phyloP scores from a whole-genome alignment of 768 basidiomycete genomes.

The Serendipita indica region DNA sequence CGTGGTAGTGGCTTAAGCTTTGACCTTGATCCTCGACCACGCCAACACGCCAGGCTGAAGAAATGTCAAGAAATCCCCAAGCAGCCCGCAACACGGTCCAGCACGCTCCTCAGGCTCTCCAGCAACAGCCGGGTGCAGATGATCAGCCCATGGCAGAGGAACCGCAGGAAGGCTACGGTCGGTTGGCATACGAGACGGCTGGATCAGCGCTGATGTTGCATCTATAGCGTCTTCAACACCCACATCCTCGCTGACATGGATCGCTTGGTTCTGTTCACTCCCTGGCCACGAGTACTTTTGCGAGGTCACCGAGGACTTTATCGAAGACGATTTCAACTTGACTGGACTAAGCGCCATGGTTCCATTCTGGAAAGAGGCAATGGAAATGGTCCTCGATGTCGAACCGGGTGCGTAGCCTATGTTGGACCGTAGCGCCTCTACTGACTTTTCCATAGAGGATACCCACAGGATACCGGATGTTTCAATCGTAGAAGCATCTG shows the following conservation, averaged over 20 bases:
- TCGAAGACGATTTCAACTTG: constrained; percentile 98
- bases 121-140: neutral
- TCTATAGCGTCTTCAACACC: constrained; percentile 69
- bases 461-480: constrained; percentile 94
- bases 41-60: neutral
- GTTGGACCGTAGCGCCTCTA: neutral
- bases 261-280: constrained; percentile 89
- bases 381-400: constrained; percentile 99
- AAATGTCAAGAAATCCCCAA: neutral
- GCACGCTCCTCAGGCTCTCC: neutral
- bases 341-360: constrained; percentile 93
- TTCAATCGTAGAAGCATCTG: constrained; percentile 93
- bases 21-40: neutral
- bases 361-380: constrained; percentile 99
- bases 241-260: constrained; percentile 87
- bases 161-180: constrained; percentile 1
- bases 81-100: neutral
- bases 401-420: constrained; percentile 93
- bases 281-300: constrained; percentile 97
- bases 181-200: neutral
- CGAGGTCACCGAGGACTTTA: constrained; percentile 96
- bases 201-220: neutral
- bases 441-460: constrained; percentile 40
- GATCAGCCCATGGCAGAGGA: constrained; percentile 6
- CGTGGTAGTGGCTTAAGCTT: constrained; percentile 18